A percentile compares a stretch with the other conserved stretches of the same genome.
Evolutionary conservation across 2,329 filamentous ascomycete genomes (phyloP).

Genomic region (Sarocladium strictum): DNA sequence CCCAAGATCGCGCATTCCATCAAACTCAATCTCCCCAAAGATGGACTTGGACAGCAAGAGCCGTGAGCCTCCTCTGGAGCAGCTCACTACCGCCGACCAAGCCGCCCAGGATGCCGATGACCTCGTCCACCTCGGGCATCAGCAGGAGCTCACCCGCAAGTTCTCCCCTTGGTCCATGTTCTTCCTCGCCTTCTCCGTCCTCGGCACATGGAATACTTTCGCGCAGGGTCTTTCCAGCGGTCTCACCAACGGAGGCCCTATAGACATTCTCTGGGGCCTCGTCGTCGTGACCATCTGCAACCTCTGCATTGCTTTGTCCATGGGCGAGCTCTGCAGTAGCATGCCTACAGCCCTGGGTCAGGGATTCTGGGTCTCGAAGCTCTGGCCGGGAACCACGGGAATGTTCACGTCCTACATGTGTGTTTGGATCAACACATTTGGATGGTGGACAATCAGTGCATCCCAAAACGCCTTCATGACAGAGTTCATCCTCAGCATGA

Average conservation of each 20-base stretch:
- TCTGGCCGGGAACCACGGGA: conserved; percentile 27
- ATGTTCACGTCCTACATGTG: conserved; percentile 43
- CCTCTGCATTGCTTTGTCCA: conserved; percentile 38
- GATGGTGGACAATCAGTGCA: conserved; percentile 46
- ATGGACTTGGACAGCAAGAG: neutral
- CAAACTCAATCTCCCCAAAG: neutral
- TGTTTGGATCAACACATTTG: conserved; percentile 48
- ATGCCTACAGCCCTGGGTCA: conserved; percentile 49
- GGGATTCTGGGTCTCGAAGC: conserved; percentile 36
- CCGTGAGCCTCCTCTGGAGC: neutral
- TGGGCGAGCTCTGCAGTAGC: conserved; percentile 41
- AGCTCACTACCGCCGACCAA: conserved; percentile 2
- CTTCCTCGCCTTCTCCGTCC: conserved; percentile 41
- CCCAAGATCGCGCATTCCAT: no score
- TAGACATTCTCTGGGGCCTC: conserved; percentile 41
- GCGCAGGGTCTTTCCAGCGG: conserved; percentile 34
- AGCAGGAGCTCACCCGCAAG: conserved; percentile 23
- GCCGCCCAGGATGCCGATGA: conserved; percentile 17
- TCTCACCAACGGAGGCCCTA: conserved; percentile 38
- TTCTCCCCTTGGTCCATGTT: conserved; percentile 44
- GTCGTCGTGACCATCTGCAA: conserved; percentile 39
- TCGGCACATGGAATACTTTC: conserved; percentile 46
- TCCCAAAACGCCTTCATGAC: conserved; percentile 46
- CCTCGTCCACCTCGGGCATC: conserved; percentile 20
- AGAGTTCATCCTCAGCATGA: conserved; percentile 42